Evolutionary conservation across 306 rosid species (phyloP).

Genomic region (Erythrophleum fordii): DNA sequence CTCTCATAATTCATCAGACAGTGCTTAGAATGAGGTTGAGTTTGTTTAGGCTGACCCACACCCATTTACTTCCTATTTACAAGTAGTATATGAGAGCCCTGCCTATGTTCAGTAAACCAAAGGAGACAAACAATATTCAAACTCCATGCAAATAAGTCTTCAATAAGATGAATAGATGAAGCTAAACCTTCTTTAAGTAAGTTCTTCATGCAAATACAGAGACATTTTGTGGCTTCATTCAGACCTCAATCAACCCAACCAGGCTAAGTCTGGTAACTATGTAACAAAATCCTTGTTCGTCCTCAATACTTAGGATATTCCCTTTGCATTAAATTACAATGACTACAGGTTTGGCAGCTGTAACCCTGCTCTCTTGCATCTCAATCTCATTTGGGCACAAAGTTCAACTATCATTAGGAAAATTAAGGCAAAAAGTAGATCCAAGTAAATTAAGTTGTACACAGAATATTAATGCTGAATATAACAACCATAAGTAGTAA

Average conservation of each 20-base stretch:
- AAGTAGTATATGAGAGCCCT: background rate
- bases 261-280: background rate
- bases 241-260: background rate
- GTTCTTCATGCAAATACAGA: too few relatives aligned
- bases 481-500: background rate
- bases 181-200: too few relatives aligned
- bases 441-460: background rate
- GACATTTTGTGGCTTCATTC: background rate
- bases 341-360: background rate
- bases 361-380: background rate
- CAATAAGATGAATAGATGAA: too few relatives aligned
- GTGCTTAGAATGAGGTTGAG: background rate
- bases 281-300: background rate
- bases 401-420: background rate
- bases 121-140: background rate
- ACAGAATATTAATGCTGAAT: background rate
- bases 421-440: background rate
- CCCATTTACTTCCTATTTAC: constrained; percentile 1
- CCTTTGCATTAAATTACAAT: background rate
- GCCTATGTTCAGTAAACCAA: background rate
- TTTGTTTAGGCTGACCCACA: background rate
- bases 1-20: background rate
- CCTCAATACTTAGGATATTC: background rate
- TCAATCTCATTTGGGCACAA: background rate
- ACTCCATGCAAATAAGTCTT: background rate